phyloP scores from a whole-genome alignment of 148 eudicot genomes.

The Selenicereus undatus region DNA sequence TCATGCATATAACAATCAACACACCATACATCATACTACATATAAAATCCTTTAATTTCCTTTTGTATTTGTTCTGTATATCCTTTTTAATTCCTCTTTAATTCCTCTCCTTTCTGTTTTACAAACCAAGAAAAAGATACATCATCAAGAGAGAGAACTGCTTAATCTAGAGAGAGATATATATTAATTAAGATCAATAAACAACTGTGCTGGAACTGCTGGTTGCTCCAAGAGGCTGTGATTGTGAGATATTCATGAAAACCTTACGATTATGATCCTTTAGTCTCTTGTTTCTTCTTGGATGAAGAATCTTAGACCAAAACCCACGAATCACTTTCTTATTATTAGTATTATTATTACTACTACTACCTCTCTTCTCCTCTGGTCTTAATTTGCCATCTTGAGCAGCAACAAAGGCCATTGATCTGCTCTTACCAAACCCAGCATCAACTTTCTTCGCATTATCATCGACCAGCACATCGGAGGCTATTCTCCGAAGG shows the following conservation, averaged over 20 bases:
- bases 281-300: slow-evolving; percentile 28
- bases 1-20: background rate
- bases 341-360: slow-evolving; percentile 13
- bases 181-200: slow-evolving; percentile 2
- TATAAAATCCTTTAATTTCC: background rate
- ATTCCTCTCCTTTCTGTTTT: background rate
- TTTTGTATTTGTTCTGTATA: background rate
- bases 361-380: slow-evolving; percentile 1
- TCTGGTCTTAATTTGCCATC: background rate
- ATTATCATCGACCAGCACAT: background rate
- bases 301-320: slow-evolving; percentile 51
- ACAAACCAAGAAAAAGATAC: background rate
- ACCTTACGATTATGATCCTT: background rate
- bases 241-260: slow-evolving; percentile 10
- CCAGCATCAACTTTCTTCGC: background rate
- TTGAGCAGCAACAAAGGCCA: slow-evolving; percentile 25
- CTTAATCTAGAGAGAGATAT: background rate
- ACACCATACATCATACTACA: background rate
- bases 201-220: slow-evolving; percentile 24
- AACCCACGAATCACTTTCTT: slow-evolving; percentile 39
- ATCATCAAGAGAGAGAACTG: background rate
- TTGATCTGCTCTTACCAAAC: slow-evolving; percentile 49
- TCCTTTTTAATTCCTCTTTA: background rate
- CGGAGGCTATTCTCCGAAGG: slow-evolving; percentile 21
- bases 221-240: slow-evolving; percentile 16